Conservation (phyloP, 2,329 filamentous ascomycete genomes). For the Pochonia chlamydosporia region DNA sequence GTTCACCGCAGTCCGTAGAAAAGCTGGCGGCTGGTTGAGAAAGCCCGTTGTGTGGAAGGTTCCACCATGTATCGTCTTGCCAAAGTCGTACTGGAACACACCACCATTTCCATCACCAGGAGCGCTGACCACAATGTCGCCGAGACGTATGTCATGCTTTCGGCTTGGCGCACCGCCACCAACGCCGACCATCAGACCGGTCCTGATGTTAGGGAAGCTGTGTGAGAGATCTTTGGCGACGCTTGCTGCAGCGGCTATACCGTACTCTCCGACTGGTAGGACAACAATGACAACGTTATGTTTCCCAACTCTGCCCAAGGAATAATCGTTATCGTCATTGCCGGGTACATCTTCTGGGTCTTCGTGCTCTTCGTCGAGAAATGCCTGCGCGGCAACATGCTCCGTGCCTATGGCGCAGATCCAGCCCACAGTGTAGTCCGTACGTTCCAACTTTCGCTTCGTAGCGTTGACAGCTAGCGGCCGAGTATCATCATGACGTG, state of each 20-base stretch:
- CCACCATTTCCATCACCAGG: constrained; percentile 1
- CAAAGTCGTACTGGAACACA: constrained; percentile 19
- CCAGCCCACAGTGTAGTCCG: constrained; percentile 38
- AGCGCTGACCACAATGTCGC: constrained; percentile 18
- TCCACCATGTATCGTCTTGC: constrained; percentile 13
- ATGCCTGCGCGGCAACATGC: constrained; percentile 26
- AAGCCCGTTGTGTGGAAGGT: constrained; percentile 6
- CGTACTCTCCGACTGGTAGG: constrained; percentile 7
- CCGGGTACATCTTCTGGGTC: constrained; percentile 19
- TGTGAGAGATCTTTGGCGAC: constrained; percentile 20
- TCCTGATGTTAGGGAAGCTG: constrained; percentile 22
- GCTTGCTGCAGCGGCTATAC: constrained; percentile 10
- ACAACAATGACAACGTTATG: constrained; percentile 14
- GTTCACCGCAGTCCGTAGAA: constrained; percentile 8
- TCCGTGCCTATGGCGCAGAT: constrained; percentile 34
- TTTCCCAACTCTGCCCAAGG: constrained; percentile 8
- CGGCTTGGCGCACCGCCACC: constrained; percentile 26
- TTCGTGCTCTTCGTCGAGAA: constrained; percentile 27
- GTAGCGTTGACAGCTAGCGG: not conserved
- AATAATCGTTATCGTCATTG: constrained; percentile 11
- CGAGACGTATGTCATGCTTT: constrained; percentile 25
- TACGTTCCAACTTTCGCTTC: no score
- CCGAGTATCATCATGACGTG: no score
- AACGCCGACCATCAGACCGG: constrained; percentile 12
- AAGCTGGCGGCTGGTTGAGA: constrained; percentile 12